These are phyloP conservation scores for Cinnamomum micranthum DNA, from an alignment of 164 flowering plant genomes.

Conservation along the genomic window DNA sequence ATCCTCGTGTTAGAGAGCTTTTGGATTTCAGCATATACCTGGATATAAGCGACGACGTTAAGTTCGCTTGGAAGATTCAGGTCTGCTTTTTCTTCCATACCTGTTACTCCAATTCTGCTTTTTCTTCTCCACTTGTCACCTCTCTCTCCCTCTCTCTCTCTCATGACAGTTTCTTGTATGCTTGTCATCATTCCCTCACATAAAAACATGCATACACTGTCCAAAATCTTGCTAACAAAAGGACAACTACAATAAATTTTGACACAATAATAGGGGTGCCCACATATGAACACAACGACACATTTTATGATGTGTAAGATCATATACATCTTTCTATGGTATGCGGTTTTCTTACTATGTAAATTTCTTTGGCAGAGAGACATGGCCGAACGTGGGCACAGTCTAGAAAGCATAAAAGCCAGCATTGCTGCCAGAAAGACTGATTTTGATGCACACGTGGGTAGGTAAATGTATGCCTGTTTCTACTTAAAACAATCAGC, in stretches of 20 bases:
- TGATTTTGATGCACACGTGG: slow-evolving; percentile 93
- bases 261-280: too few species aligned
- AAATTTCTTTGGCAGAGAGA: slow-evolving; percentile 55
- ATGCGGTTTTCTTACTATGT: too few species aligned
- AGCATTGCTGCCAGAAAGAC: slow-evolving; percentile 98
- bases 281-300: too few species aligned
- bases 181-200: neutral
- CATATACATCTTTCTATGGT: too few species aligned
- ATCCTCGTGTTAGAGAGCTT: slow-evolving; percentile 73
- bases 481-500: neutral
- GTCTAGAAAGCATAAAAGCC: slow-evolving; percentile 93
- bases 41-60: slow-evolving; percentile 94
- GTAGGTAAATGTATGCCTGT: slow-evolving; percentile 28
- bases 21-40: slow-evolving; percentile 96
- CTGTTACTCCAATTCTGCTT: too few species aligned
- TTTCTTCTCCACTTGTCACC: neutral
- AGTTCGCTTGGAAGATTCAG: slow-evolving; percentile 98
- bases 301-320: too few species aligned
- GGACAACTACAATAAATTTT: too few species aligned
- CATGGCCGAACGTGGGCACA: slow-evolving; percentile 99
- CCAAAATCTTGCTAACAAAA: too few species aligned
- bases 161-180: neutral
- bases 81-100: slow-evolving; percentile 19
- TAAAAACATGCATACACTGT: too few species aligned
- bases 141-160: neutral